Evolutionary conservation across 2,329 filamentous ascomycete genomes (phyloP).

Genomic region (Bertia moriformis): DNA sequence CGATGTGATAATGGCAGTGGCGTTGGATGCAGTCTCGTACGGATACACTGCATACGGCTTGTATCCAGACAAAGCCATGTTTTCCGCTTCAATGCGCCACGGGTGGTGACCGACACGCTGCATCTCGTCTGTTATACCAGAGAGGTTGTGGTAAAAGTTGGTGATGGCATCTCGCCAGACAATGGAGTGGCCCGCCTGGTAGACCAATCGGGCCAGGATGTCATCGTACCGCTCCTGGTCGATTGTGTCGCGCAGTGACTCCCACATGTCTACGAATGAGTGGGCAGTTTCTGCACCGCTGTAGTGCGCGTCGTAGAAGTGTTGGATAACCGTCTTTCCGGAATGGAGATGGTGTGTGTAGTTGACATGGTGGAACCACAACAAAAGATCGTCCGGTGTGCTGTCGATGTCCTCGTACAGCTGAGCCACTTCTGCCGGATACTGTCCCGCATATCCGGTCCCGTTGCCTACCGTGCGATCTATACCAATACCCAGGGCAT

Average conservation of each 20-base stretch:
- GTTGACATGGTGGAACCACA: conserved; percentile 64
- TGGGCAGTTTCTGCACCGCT: conserved; percentile 43
- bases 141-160: conserved; percentile 47
- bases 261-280: conserved; percentile 38
- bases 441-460: conserved; percentile 51
- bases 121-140: conserved; percentile 39
- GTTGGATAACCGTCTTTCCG: conserved; percentile 53
- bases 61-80: conserved; percentile 47
- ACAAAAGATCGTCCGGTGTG: conserved; percentile 51
- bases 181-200: conserved; percentile 55
- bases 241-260: conserved; percentile 34
- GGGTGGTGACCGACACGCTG: conserved; percentile 44
- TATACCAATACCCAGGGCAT: conserved; percentile 47
- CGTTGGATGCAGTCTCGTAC: conserved; percentile 42
- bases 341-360: conserved; percentile 48
- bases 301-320: conserved; percentile 52
- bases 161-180: conserved; percentile 58
- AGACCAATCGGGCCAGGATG: conserved; percentile 40
- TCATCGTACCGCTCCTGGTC: conserved; percentile 46
- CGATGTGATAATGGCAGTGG: conserved; percentile 36
- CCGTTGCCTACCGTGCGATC: conserved; percentile 56
- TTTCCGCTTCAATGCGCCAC: conserved; percentile 56
- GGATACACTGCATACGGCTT: conserved; percentile 34
- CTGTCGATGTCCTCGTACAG: conserved; percentile 44
- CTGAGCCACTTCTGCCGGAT: conserved; percentile 41